These are phyloP conservation scores for Hymenoscyphus linearis DNA, from an alignment of 2,329 filamentous ascomycete genomes.

Conservation along the genomic window DNA sequence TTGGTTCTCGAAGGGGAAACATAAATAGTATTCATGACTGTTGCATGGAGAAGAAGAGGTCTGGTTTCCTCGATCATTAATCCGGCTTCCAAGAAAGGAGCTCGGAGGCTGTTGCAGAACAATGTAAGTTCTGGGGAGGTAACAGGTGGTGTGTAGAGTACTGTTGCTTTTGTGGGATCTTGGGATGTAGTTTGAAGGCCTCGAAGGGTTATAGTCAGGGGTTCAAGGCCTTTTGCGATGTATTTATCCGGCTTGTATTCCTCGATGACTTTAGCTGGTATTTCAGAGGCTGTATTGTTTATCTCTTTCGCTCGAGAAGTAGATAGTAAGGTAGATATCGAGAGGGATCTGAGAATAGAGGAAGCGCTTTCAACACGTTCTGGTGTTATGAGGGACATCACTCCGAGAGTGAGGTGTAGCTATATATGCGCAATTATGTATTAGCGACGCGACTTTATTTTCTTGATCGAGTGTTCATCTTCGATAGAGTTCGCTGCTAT, in stretches of 20 bases:
- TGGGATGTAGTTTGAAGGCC: conserved; percentile 39
- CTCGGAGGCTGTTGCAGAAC: conserved; percentile 54
- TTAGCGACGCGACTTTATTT: not conserved
- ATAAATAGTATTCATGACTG: conserved; percentile 81
- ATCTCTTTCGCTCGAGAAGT: conserved; percentile 5
- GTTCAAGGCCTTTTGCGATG: not conserved
- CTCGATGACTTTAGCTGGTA: not conserved
- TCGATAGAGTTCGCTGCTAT: not conserved
- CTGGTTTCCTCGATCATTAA: conserved; percentile 55
- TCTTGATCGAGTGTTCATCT: not conserved
- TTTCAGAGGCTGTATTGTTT: not conserved
- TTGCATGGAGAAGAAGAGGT: conserved; percentile 73
- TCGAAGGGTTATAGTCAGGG: conserved; percentile 21
- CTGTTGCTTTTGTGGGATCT: conserved; percentile 44
- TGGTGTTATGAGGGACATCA: conserved; percentile 64
- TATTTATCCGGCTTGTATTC: not conserved
- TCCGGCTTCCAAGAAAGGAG: conserved; percentile 48
- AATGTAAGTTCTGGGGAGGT: conserved; percentile 49
- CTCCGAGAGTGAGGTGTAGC: conserved; percentile 79
- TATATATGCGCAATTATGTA: not conserved
- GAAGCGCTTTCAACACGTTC: conserved; percentile 44
- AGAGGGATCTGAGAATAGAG: conserved; percentile 38
- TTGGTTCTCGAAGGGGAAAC: conserved; percentile 43
- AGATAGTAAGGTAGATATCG: conserved; percentile 36
- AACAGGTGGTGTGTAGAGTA: conserved; percentile 59